Conservation (phyloP, 2,329 filamentous ascomycete species). For the Myriosclerotinia curreyana region DNA sequence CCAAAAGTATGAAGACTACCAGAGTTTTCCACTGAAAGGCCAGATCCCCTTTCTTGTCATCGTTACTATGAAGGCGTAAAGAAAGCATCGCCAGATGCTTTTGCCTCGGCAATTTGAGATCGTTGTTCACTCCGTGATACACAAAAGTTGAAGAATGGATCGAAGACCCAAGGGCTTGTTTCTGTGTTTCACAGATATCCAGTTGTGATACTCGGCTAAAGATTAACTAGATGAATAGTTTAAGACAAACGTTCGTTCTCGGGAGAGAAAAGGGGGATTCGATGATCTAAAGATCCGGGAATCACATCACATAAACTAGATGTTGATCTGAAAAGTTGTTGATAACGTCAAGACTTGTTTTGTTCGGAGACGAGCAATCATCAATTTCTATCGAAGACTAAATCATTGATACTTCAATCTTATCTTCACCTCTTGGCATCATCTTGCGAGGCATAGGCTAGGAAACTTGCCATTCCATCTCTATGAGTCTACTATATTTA, state of each 20-base stretch:
- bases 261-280: no score
- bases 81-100: no score
- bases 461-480: background rate
- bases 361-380: background rate
- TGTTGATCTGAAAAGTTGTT: background rate
- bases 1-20: no score
- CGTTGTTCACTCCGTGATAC: background rate
- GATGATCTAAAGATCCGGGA: background rate
- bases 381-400: background rate
- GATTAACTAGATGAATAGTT: background rate
- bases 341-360: background rate
- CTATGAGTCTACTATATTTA: background rate
- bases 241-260: background rate
- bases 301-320: background rate
- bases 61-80: no score
- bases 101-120: background rate
- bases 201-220: background rate
- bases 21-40: background rate
- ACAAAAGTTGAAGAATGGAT: background rate
- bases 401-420: background rate
- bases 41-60: no score
- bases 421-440: background rate
- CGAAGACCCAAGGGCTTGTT: conserved; percentile 13
- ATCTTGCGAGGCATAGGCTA: background rate
- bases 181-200: background rate